Evolutionary conservation across 371 early-diverging fungal genomes (phyloP), one percentile per base, ranked within the genome.

Genomic region (Fennellomyces sp.): DNA sequence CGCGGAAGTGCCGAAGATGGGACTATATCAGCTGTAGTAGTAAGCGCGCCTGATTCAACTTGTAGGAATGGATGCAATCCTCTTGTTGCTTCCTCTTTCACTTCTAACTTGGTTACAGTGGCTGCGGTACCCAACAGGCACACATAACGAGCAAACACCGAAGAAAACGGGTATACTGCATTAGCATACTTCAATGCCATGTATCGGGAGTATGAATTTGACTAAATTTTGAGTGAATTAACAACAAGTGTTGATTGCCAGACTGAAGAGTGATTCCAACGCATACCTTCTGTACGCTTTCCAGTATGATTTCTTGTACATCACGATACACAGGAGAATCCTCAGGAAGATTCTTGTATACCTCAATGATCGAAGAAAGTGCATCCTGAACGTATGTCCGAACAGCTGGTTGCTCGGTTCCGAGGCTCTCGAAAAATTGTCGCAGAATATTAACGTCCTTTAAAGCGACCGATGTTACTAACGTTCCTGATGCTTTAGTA

Each of bases 381-480:
- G 92, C 87, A 48, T 94, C 93, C 66, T 93, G 94, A 4, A 94
- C 87, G 54, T 90, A 91, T 1, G 86, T 80, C 26, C 87, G 80
- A 1, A 93, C 85, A 56, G 85, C 89, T 0, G 82, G 73, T 1
- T 86, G 69, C 42, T 94, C 94, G 4, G 69, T 56, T 33, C 67
- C 68, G 13, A 96, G 64, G 3, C 89, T 88, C 0, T 73, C 85
- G 67, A 96, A 94, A 59, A 95, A 86, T 6, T 69, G 56, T 0
- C 76, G 65, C 13, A 94, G 59, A 29, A 93, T 81, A 0, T 78
- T 58, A 10, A 86, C 59, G 61, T 93, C 91, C 17, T 75, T 71
- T 11, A 78, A 67, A 12, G 87, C 87, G 11, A 88, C 67, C 17
- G 75, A 68, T 0, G 94, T 94, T 0, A 86, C 92, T 89, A 60